Evolutionary conservation across 164 flowering plant species (phyloP), one percentile per base, ranked within the genome.

Genomic region (Chloranthus sessilifolius): DNA sequence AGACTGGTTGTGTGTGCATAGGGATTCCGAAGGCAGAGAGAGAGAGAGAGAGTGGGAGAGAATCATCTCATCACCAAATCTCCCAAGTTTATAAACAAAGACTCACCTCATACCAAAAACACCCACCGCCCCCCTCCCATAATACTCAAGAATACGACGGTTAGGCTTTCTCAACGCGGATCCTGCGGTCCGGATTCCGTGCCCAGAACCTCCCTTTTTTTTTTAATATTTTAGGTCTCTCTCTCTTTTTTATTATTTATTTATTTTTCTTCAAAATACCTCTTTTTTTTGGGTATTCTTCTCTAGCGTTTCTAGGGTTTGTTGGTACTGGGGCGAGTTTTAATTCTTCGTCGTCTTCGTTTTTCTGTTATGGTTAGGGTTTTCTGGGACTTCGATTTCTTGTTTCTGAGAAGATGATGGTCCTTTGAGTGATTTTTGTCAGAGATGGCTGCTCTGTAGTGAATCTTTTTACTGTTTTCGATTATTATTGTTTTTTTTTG

Each of bases 121-220:
- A n/a, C n/a, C n/a, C n/a, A n/a, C n/a, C n/a, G n/a, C n/a, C n/a
- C n/a, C n/a, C n/a, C n/a, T n/a, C n/a, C n/a, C n/a, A n/a, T n/a
- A n/a, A n/a, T n/a, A n/a, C 9, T 10, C 17, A 11, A 14, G 2
- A 43, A 63, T 60, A 34, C 41, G 39, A 66, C 71, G 71, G 74
- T 68, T 78, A 62, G 73, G 76, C 63, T 71, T 75, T 69, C 62
- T 47, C 19, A 22, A 4, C 5, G 35, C 21, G 43, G 52, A 58
- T 52, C 54, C 50, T 23, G 44, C 40, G 49, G 58, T 46, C 49
- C 17, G 31, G 37, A 41, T 46, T 47, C 17, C 22, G 37, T 43
- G 31, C 27, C 39, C 48, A n/a, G 19, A 22, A 12, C 16, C 31
- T 24, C 8, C 22, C 4, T 6, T 37, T 41, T 49, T 38, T 7